phyloP scores from a whole-genome alignment of 169 alveolate genomes.

The Theileria luwenshuni region DNA sequence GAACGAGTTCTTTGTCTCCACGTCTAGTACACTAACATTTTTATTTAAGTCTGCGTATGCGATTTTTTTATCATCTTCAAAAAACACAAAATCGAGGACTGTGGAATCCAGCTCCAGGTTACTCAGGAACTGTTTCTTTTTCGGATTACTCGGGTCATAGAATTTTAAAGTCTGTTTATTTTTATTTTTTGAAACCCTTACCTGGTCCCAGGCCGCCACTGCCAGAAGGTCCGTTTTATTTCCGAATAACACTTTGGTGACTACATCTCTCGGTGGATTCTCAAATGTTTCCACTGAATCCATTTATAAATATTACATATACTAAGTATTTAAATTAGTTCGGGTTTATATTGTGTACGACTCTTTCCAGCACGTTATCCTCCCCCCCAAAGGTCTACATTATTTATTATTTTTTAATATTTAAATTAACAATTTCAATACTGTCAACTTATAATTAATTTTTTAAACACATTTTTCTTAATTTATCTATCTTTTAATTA shows the following conservation, averaged over 20 bases:
- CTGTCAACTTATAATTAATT: neutral
- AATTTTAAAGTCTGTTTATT: slow-evolving; percentile 40
- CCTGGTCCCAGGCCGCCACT: slow-evolving; percentile 71
- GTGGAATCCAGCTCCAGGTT: slow-evolving; percentile 37
- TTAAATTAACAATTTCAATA: neutral
- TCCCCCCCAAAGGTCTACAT: slow-evolving; percentile 38
- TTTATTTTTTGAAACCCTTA: neutral
- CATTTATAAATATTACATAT: neutral
- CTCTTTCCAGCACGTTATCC: slow-evolving; percentile 34
- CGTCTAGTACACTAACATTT: slow-evolving; percentile 43
- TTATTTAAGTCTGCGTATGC: slow-evolving; percentile 55
- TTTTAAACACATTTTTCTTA: neutral
- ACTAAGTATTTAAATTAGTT: slow-evolving; percentile 16
- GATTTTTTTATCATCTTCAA: slow-evolving; percentile 53
- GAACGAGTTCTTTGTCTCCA: slow-evolving; percentile 33
- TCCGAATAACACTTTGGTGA: slow-evolving; percentile 57
- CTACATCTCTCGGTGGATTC: slow-evolving; percentile 50
- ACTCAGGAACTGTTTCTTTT: slow-evolving; percentile 12
- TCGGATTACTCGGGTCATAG: slow-evolving; percentile 27
- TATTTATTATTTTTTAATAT: neutral
- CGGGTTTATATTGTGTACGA: slow-evolving; percentile 45
- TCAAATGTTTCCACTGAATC: slow-evolving; percentile 45
- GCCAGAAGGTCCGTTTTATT: slow-evolving; percentile 54
- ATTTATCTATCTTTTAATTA: neutral
- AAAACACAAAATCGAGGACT: slow-evolving; percentile 56